Conservation (phyloP, 2,329 filamentous ascomycete species). For the Fonsecaea erecta region DNA sequence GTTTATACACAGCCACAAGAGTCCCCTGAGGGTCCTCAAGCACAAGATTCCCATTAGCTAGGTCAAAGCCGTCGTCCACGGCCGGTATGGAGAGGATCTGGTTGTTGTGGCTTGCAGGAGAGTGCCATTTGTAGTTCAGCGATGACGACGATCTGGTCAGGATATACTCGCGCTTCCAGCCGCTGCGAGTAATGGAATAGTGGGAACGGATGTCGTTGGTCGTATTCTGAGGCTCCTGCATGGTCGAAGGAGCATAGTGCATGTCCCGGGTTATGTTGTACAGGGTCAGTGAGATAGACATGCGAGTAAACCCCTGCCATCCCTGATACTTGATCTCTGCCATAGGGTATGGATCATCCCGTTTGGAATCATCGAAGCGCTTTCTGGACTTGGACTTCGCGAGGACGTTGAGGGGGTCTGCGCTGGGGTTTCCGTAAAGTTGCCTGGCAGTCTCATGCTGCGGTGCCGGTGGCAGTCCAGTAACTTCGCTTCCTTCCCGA, state of each 20-base stretch:
- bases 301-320: slow-evolving; percentile 23
- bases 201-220: not conserved
- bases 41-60: slow-evolving; percentile 24
- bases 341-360: slow-evolving; percentile 21
- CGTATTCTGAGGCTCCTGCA: not conserved
- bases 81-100: slow-evolving; percentile 16
- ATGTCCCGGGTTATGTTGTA: slow-evolving; percentile 27
- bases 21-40: slow-evolving; percentile 16
- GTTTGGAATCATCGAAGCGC: not conserved
- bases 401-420: not conserved
- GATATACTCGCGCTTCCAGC: slow-evolving; percentile 21
- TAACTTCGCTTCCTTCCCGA: slow-evolving; percentile 3
- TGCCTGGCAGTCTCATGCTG: not conserved
- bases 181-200: slow-evolving; percentile 15
- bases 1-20: slow-evolving; percentile 28
- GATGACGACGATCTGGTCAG: not conserved
- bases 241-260: slow-evolving; percentile 15
- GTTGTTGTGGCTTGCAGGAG: not conserved
- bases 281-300: slow-evolving; percentile 23
- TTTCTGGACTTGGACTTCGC: not conserved
- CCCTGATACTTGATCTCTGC: slow-evolving; percentile 27
- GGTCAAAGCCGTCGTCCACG: slow-evolving; percentile 22
- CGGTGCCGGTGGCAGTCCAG: slow-evolving; percentile 5
- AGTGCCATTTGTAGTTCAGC: slow-evolving; percentile 19
- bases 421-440: not conserved